These are phyloP conservation scores for Emmonsiellopsis sp. DNA, from an alignment of 2,329 filamentous ascomycete genomes.

Conservation along the genomic window DNA sequence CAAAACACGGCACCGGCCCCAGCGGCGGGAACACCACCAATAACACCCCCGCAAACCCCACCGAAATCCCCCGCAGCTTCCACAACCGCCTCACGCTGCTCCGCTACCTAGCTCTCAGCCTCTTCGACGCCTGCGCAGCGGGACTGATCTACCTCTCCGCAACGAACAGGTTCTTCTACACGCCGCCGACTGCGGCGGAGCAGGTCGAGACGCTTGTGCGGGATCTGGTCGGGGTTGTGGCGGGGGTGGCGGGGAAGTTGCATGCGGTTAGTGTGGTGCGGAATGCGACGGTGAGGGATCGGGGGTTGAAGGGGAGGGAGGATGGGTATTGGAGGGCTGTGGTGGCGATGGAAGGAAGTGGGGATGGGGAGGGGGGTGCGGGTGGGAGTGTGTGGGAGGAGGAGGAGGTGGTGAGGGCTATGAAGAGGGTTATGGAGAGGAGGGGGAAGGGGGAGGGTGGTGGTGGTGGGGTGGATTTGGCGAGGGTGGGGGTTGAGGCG, in stretches of 20 bases:
- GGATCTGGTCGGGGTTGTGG: conserved; percentile 46
- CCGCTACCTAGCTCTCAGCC: conserved; percentile 56
- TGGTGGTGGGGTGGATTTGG: conserved; percentile 30
- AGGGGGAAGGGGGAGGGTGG: conserved; percentile 36
- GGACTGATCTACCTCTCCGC: conserved; percentile 63
- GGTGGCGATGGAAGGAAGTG: conserved; percentile 49
- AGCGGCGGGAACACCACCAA: background rate
- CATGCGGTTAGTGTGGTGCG: conserved; percentile 65
- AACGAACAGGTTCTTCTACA: conserved; percentile 69
- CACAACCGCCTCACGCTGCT: conserved; percentile 43
- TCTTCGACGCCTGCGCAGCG: conserved; percentile 56
- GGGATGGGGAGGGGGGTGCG: conserved; percentile 46
- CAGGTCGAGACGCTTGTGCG: conserved; percentile 50
- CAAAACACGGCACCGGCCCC: background rate
- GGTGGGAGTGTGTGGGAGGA: conserved; percentile 59
- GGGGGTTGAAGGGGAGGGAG: conserved; percentile 55
- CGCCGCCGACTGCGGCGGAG: conserved; percentile 52
- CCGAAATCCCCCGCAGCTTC: conserved; percentile 19
- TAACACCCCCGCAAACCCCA: background rate
- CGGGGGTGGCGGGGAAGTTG: conserved; percentile 55
- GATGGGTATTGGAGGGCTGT: conserved; percentile 63
- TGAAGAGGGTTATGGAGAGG: conserved; percentile 63
- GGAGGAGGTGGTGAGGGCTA: conserved; percentile 50
- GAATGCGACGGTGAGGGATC: conserved; percentile 71
- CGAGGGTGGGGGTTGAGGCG: conserved; percentile 33